Evolutionary conservation across 768 basidiomycete genomes (phyloP).

Genomic region (Xerocomellus dryophilus): DNA sequence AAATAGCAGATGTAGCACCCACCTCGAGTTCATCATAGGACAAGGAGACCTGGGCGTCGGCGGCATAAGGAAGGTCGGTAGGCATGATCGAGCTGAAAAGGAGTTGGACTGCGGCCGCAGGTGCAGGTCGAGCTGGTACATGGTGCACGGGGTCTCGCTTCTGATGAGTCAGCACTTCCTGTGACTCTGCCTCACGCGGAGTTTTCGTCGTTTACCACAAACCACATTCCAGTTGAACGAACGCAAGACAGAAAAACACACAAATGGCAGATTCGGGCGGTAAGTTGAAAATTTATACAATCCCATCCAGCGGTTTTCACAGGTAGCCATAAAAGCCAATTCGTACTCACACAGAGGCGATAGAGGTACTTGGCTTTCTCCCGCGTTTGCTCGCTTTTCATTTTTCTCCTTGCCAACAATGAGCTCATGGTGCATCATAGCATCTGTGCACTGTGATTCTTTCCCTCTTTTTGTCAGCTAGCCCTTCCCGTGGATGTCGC

Average conservation of each 20-base stretch:
- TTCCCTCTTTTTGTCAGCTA: constrained; percentile 50
- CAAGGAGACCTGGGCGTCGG: constrained; percentile 87
- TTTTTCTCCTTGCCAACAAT: constrained; percentile 45
- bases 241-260: constrained; percentile 15
- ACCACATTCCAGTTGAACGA: constrained; percentile 23
- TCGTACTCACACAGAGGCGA: constrained; percentile 33
- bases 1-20: background rate
- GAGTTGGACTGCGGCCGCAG: constrained; percentile 13
- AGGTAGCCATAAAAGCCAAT: constrained; percentile 27
- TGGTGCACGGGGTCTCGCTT: constrained; percentile 22
- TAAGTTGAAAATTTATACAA: constrained; percentile 38
- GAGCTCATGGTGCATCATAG: constrained; percentile 62
- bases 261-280: constrained; percentile 53
- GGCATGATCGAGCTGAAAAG: constrained; percentile 42
- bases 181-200: constrained; percentile 4
- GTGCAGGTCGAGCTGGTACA: background rate
- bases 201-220: constrained; percentile 21
- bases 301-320: constrained; percentile 25
- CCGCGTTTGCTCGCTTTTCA: constrained; percentile 28
- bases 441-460: constrained; percentile 44
- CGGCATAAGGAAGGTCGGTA: constrained; percentile 92
- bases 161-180: constrained; percentile 28
- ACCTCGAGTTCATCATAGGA: constrained; percentile 91
- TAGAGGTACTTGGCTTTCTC: constrained; percentile 34
- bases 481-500: constrained; percentile 46